These are phyloP conservation scores for Colletotrichum lentis DNA, from an alignment of 2,329 filamentous ascomycete species.

Conservation along the genomic window DNA sequence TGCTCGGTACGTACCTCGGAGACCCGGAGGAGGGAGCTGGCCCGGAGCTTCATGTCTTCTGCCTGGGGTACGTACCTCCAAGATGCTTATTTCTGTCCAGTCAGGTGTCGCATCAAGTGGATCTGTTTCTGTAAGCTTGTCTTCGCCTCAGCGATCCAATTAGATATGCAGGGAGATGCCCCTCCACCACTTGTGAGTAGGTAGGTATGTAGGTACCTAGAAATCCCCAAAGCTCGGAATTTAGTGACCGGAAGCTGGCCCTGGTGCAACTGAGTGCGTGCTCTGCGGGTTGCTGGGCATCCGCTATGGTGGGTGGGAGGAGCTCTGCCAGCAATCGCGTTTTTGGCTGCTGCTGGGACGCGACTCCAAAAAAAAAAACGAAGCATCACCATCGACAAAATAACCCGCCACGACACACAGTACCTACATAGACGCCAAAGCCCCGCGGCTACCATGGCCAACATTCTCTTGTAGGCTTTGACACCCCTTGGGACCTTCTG, in stretches of 20 bases:
- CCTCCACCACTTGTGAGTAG: conserved; percentile 29
- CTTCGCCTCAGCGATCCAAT: conserved; percentile 17
- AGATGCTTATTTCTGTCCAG: background rate
- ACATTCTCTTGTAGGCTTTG: background rate
- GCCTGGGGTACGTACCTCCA: background rate
- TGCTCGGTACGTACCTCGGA: conserved; percentile 26
- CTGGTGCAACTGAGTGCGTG: background rate
- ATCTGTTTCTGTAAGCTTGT: background rate
- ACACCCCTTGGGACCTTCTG: background rate
- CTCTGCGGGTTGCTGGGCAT: background rate
- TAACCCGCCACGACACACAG: background rate
- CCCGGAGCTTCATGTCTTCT: background rate
- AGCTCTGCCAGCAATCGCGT: conserved; percentile 19
- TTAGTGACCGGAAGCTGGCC: conserved; percentile 19
- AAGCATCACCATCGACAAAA: conserved; percentile 14
- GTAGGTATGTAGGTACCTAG: too few species aligned
- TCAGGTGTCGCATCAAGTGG: background rate
- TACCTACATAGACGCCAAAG: background rate
- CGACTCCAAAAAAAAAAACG: conserved; percentile 20
- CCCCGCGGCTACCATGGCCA: conserved; percentile 27
- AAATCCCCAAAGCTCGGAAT: background rate
- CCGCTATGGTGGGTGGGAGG: background rate
- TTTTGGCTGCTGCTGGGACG: conserved; percentile 8
- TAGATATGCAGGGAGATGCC: conserved; percentile 21
- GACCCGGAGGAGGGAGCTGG: background rate